Evolutionary conservation across 768 basidiomycete species (phyloP).

Genomic region (Xerocomus potaroensis): DNA sequence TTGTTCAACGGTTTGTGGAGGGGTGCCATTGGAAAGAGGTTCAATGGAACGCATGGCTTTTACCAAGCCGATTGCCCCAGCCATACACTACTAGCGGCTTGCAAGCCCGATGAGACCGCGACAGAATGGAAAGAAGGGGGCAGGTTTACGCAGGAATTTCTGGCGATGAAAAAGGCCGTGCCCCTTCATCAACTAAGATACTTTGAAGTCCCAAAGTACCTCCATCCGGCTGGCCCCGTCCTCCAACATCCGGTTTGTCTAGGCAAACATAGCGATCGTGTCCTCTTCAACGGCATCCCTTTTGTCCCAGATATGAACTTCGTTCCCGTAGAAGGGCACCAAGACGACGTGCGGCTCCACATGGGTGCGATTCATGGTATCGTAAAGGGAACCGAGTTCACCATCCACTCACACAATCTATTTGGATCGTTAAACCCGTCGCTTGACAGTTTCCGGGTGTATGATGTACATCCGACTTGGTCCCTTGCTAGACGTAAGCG

Average conservation of each 20-base stretch:
- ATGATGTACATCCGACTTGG: constrained; percentile 55
- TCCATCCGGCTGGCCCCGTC: constrained; percentile 34
- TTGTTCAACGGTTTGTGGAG: constrained; percentile 55
- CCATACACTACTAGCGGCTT: constrained; percentile 57
- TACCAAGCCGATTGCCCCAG: constrained; percentile 38
- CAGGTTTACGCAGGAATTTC: constrained; percentile 52
- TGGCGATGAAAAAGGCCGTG: constrained; percentile 41
- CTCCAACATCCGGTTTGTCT: constrained; percentile 47
- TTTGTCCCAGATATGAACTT: constrained; percentile 48
- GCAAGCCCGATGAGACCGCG: constrained; percentile 50
- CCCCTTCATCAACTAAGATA: constrained; percentile 56
- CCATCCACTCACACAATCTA: constrained; percentile 58
- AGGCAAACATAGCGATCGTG: constrained; percentile 45
- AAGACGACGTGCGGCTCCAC: constrained; percentile 44
- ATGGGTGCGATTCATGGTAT: constrained; percentile 62
- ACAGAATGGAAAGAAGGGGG: constrained; percentile 62
- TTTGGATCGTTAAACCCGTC: constrained; percentile 53
- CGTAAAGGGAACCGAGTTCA: constrained; percentile 58
- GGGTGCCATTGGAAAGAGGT: constrained; percentile 36
- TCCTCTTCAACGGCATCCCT: constrained; percentile 54
- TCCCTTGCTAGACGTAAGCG: constrained; percentile 46
- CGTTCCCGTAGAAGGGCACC: constrained; percentile 40
- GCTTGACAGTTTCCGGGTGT: constrained; percentile 47
- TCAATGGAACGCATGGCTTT: constrained; percentile 39
- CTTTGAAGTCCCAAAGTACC: constrained; percentile 40